Evolutionary conservation across 2,329 filamentous ascomycete species (phyloP).

Genomic region (Rhexocercosporidium sp.): DNA sequence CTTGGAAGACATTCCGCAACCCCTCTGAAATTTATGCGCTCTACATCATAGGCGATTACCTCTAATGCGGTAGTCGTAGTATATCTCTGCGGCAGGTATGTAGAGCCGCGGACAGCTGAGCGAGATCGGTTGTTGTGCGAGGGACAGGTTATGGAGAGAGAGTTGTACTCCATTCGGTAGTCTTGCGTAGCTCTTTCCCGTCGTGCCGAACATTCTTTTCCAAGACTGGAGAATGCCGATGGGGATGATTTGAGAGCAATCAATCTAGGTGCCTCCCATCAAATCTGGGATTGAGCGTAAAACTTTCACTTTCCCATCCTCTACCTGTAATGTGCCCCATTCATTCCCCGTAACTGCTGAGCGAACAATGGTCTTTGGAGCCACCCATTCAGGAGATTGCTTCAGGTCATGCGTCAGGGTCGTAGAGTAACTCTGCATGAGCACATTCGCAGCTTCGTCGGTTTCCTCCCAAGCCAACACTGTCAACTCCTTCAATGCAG

Average conservation of each 20-base stretch:
- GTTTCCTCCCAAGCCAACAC: constrained; percentile 27
- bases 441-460: background rate
- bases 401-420: constrained; percentile 17
- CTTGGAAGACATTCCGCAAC: too few relatives aligned
- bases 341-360: constrained; percentile 11
- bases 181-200: too few relatives aligned
- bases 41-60: too few relatives aligned
- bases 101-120: too few relatives aligned
- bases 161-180: too few relatives aligned
- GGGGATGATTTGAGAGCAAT: background rate
- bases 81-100: too few relatives aligned
- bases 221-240: too few relatives aligned
- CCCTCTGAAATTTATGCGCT: too few relatives aligned
- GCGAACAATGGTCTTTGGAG: constrained; percentile 20
- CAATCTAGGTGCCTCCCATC: background rate
- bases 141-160: too few relatives aligned
- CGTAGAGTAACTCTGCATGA: constrained; percentile 17
- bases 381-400: constrained; percentile 23
- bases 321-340: constrained; percentile 17
- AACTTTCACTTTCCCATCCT: background rate
- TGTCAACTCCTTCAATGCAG: constrained; percentile 26
- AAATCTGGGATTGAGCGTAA: background rate
- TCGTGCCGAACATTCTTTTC: too few relatives aligned
- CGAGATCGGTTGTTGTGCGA: too few relatives aligned
- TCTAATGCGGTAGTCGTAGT: too few relatives aligned